Percentiles rank a stretch among this genome's conserved stretches.
Evolutionary conservation across 805 yeast species (phyloP).

Genomic region (Priceomyces fermenticarens): DNA sequence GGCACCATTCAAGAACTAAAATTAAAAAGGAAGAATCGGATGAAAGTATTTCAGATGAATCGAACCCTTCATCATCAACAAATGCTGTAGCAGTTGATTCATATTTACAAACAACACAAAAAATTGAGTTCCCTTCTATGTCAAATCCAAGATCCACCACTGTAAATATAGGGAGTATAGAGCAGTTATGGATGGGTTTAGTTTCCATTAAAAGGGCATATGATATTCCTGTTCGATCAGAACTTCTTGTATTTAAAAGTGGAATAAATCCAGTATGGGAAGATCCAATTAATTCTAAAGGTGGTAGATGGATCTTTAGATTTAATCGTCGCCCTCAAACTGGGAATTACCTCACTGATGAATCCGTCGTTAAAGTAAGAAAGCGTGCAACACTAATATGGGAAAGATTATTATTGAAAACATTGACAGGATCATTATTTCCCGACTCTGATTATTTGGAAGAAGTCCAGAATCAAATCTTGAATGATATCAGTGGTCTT

Average conservation of each 20-base stretch:
- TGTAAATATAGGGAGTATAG: conserved; percentile 43
- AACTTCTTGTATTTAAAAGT: conserved; percentile 54
- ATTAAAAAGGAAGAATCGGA: conserved; percentile 16
- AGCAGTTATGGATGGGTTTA: conserved; percentile 51
- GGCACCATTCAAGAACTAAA: conserved; percentile 43
- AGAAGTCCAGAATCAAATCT: conserved; percentile 34
- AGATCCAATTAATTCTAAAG: conserved; percentile 56
- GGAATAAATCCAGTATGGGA: conserved; percentile 69
- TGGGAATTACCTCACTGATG: conserved; percentile 14
- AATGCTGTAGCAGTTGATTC: conserved; percentile 34
- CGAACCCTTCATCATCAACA: conserved; percentile 8
- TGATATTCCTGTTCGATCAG: conserved; percentile 45
- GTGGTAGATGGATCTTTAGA: conserved; percentile 63
- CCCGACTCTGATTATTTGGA: conserved; percentile 30
- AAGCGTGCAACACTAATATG: conserved; percentile 44
- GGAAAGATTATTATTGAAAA: conserved; percentile 54
- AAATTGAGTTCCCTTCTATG: conserved; percentile 37
- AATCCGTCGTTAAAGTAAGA: conserved; percentile 21
- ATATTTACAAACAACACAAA: conserved; percentile 45
- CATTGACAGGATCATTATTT: conserved; percentile 49
- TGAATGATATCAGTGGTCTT: conserved; percentile 56
- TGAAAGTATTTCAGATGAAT: conserved; percentile 12
- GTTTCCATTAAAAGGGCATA: conserved; percentile 36
- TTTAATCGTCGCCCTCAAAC: conserved; percentile 34
- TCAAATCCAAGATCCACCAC: conserved; percentile 14